Evolutionary conservation across 2,329 filamentous ascomycete genomes (phyloP), one percentile per base, ranked within the genome.

Genomic region (Colletotrichum tropicicola): DNA sequence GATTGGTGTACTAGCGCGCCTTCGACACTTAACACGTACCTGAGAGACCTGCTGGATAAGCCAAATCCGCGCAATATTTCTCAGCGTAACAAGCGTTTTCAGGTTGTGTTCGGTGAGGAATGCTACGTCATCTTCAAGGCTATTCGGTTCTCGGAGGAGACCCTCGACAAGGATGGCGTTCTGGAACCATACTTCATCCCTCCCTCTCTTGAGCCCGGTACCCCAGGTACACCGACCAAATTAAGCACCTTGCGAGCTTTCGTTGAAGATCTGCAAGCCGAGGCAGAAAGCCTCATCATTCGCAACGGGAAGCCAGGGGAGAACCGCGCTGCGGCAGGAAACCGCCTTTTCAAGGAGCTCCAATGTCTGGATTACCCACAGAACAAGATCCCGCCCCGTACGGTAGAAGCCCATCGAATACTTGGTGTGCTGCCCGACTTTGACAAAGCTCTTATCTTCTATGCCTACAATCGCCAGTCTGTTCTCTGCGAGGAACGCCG

Each of bases 1-100:
- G 73, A 78, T 8, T 83, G 80, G 73, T 73, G 72, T 3, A 72
- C 74, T 3, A 76, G 78, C n/a, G 77, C 82, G 0, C 76, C 83
- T 3, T 55, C 70, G 6, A 85, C 84, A 10, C 73, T 88, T 4
- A 80, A 82, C 59, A 82, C 80, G 6, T 88, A 88, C 52, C 73
- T 87, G 4, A 81, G 79, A 30, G 85, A 88, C 62, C 75, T 84
- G 6, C 75, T 84, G 3, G 75, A 76, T 35, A 75, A 77, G 8
- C 72, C 72, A 0, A 68, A 64, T 2, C 64, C 72, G 0, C 75
- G 82, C 45, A 83, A 76, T 52, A 87, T 89, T 35, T 85, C 85
- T 2, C 84, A 83, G 56, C 76, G 85, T 2, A 89, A 89, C 68
- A 88, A 87, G 71, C 80, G 83, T 13, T 88, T 88, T 58, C 75